phyloP scores from a whole-genome alignment of 2,329 filamentous ascomycete genomes.

The Cercospora sp. region DNA sequence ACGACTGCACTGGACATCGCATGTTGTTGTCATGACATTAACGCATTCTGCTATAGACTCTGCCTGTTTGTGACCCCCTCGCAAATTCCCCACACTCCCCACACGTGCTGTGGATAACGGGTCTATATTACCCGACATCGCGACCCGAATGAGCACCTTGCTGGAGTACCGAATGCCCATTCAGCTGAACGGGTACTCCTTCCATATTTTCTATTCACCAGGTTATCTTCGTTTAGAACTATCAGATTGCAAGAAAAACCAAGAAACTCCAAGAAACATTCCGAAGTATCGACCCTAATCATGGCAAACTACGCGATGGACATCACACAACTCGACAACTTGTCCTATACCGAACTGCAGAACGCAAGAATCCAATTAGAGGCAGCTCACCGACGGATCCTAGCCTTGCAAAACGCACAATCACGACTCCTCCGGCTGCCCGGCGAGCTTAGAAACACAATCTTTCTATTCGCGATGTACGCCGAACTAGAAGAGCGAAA shows the following conservation, averaged over 20 bases:
- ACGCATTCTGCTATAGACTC: not conserved
- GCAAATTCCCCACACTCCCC: not conserved
- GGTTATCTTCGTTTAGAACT: not conserved
- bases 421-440: constrained; percentile 24
- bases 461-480: constrained; percentile 25
- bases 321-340: constrained; percentile 15
- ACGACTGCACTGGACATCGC: not conserved
- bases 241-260: not conserved
- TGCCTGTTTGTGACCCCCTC: not conserved
- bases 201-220: not conserved
- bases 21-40: not conserved
- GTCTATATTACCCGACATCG: not conserved
- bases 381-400: constrained; percentile 21
- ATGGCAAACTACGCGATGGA: constrained; percentile 6
- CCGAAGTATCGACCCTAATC: not conserved
- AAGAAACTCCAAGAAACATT: not conserved
- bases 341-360: constrained; percentile 24
- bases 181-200: not conserved
- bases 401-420: constrained; percentile 25
- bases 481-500: constrained; percentile 22
- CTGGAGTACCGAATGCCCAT: not conserved
- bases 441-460: constrained; percentile 24
- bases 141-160: constrained; percentile 11
- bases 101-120: not conserved
- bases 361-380: constrained; percentile 23